phyloP scores from a whole-genome alignment of 2,329 filamentous ascomycete species.

The Neopestalotiopsis rosae region DNA sequence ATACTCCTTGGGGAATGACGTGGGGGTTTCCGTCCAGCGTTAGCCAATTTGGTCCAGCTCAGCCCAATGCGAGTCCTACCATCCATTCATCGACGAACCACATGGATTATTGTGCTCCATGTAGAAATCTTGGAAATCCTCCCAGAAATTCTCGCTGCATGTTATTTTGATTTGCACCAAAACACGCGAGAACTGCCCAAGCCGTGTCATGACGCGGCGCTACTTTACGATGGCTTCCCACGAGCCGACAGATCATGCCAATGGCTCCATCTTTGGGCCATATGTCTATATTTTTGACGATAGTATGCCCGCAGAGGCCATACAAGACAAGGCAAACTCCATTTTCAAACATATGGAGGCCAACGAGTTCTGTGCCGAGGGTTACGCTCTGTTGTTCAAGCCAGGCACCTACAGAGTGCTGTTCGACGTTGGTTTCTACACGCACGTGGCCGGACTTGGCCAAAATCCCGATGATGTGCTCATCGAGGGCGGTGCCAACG shows the following conservation, averaged over 20 bases:
- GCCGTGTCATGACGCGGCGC: background rate
- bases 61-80: background rate
- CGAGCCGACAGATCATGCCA: constrained; percentile 21
- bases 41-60: background rate
- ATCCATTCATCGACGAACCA: background rate
- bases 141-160: background rate
- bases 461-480: constrained; percentile 36
- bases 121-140: no score
- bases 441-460: constrained; percentile 37
- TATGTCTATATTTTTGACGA: constrained; percentile 39
- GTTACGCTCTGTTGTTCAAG: constrained; percentile 39
- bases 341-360: constrained; percentile 40
- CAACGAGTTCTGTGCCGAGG: constrained; percentile 37
- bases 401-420: constrained; percentile 37
- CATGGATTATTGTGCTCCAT: background rate
- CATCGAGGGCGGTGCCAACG: constrained; percentile 38
- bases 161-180: background rate
- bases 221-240: constrained; percentile 6
- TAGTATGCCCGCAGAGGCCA: constrained; percentile 33
- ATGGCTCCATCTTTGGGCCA: constrained; percentile 36
- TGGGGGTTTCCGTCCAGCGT: background rate
- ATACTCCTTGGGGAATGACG: background rate
- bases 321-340: constrained; percentile 33
- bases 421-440: constrained; percentile 41
- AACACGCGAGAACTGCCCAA: background rate